These are phyloP conservation scores for Penicillium angulare DNA, from an alignment of 495 filamentous ascomycete genomes.

Conservation along the genomic window DNA sequence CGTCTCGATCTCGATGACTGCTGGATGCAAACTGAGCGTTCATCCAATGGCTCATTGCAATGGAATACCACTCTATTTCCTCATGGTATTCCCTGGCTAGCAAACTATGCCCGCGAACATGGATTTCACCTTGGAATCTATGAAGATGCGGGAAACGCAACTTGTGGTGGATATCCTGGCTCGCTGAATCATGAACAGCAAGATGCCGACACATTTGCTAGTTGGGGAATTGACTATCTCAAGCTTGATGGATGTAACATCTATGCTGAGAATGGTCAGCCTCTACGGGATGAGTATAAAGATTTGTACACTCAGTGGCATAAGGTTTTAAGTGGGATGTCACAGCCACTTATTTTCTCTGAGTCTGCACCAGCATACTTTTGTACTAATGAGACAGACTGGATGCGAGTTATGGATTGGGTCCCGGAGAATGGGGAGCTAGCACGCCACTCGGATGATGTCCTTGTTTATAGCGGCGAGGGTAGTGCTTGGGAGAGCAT, in stretches of 20 bases:
- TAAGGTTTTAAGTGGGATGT: slow-evolving; percentile 27
- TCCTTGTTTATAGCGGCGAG: slow-evolving; percentile 32
- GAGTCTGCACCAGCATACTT: slow-evolving; percentile 45
- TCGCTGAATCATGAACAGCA: slow-evolving; percentile 35
- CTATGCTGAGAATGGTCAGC: slow-evolving; percentile 21
- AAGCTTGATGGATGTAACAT: slow-evolving; percentile 44
- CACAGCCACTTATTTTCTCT: slow-evolving; percentile 40
- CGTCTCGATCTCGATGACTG: slow-evolving; percentile 45
- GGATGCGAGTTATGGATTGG: slow-evolving; percentile 43
- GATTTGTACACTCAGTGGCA: slow-evolving; percentile 36
- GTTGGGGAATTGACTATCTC: slow-evolving; percentile 44
- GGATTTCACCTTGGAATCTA: slow-evolving; percentile 44
- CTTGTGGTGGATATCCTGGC: slow-evolving; percentile 41
- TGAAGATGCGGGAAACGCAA: slow-evolving; percentile 38
- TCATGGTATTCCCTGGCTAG: slow-evolving; percentile 40
- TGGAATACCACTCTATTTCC: slow-evolving; percentile 40
- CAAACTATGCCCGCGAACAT: slow-evolving; percentile 24
- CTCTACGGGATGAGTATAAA: slow-evolving; percentile 29
- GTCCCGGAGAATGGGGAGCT: slow-evolving; percentile 36
- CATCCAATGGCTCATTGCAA: slow-evolving; percentile 29
- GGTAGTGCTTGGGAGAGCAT: slow-evolving; percentile 42
- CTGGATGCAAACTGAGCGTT: slow-evolving; percentile 34
- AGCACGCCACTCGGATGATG: slow-evolving; percentile 42
- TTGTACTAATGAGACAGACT: slow-evolving; percentile 32
- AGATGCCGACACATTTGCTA: slow-evolving; percentile 37